Percentiles rank a stretch among this genome's conserved stretches.
Conservation (phyloP, 352 stramenopile genomes). For the Globisporangium canariense region DNA sequence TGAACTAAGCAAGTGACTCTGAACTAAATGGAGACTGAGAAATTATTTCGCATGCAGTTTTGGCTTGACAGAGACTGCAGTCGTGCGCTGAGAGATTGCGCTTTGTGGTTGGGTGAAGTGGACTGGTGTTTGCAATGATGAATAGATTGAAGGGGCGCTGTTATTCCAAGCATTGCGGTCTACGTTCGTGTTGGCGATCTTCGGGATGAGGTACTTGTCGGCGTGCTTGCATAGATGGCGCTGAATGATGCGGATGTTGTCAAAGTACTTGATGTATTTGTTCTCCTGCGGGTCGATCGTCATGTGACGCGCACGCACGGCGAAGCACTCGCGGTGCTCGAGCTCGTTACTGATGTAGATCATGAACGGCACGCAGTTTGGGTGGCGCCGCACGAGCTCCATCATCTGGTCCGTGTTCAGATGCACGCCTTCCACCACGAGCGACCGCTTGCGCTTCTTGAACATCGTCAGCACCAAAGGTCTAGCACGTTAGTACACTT, state of each 20-base stretch:
- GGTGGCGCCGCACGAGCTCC: conserved; percentile 73
- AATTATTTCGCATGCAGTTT: too few relatives aligned
- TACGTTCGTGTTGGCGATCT: conserved; percentile 89
- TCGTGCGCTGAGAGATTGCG: too few relatives aligned
- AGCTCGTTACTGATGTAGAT: conserved; percentile 90
- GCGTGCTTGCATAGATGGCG: conserved; percentile 82
- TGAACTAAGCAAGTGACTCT: too few relatives aligned
- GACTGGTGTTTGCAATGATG: too few relatives aligned
- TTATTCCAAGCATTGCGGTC: conserved; percentile 85
- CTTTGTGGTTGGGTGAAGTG: too few relatives aligned
- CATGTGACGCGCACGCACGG: conserved; percentile 83
- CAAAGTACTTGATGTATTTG: conserved; percentile 91
- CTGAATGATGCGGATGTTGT: conserved; percentile 90
- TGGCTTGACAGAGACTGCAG: too few relatives aligned
- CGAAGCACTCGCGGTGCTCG: conserved; percentile 85
- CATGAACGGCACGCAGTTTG: conserved; percentile 83
- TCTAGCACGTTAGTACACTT: too few relatives aligned
- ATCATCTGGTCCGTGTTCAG: conserved; percentile 82
- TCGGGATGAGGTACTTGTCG: conserved; percentile 83
- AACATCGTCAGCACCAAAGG: conserved; percentile 76
- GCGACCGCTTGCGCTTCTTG: conserved; percentile 71
- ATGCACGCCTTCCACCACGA: conserved; percentile 86
- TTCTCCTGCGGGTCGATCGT: conserved; percentile 87
- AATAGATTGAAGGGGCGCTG: too few relatives aligned
- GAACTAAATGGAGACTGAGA: too few relatives aligned